Base-by-base conservation (phyloP, 768 basidiomycete species). In the Russula dissimulans region DNA sequence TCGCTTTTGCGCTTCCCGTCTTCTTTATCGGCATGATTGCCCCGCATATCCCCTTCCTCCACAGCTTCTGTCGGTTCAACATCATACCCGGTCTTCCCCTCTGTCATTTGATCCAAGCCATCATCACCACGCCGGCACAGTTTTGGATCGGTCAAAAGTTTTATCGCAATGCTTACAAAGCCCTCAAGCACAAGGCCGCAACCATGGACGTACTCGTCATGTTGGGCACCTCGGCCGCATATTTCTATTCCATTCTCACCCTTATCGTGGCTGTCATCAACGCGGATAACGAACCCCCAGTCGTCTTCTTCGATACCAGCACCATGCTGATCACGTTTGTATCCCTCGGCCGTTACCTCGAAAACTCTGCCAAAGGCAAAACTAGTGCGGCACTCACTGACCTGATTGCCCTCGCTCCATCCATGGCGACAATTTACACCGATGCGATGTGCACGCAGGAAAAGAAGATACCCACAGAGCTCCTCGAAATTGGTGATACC, bases 141-240 rank as follows among this genome's bases (percentile, higher is more conserved):
- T 91, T 93, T 67, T 95, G 89, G 85, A 78, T 98, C 42, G 97
- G 93, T 3, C 75, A 74, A 56, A 85, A 85, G 65, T 97, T 97
- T 74, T 95, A 97, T 72, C 79, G 79, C 45, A 89, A 85, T 62
- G 94, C 97, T 8, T 97, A 81, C 78, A 95, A 95, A 73, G 85
- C 94, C 5, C 76, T 98, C 54, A 89, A 83, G 70, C 97, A 99
- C 72, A 81, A 84, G 32, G 81, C 84, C 9, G 90, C 94, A 7
- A 99, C 95, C 2, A 99, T 99, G 95, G 97, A 99, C 71, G 93
- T 98, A 43, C 88, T 99, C 47, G 83, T 99, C 68, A 90, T 94
- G 74, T 80, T 98, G 38, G 97, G 95, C 53, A 98, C 95, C 4
- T 89, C 92, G 0, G 87, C 95, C 0, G 91, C 97, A 8, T 98